phyloP scores from a whole-genome alignment of 2,329 filamentous ascomycete species.

The Colletotrichum endophyticum region DNA sequence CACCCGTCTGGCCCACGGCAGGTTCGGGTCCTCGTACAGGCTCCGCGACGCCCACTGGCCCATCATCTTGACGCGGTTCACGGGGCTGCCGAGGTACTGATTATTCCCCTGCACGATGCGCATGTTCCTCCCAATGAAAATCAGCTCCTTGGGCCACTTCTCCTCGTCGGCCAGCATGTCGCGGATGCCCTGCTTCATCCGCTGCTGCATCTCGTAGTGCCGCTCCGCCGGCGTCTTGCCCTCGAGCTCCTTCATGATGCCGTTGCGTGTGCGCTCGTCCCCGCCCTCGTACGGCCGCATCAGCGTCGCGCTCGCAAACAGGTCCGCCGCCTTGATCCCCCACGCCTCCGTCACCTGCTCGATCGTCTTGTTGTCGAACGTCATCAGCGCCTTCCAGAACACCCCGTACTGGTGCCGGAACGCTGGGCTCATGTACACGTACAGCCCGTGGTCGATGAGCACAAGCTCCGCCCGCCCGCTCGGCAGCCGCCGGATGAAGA shows the following conservation, averaged over 20 bases:
- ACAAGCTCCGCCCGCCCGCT: slow-evolving; percentile 88
- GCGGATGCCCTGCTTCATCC: slow-evolving; percentile 72
- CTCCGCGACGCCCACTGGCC: slow-evolving; percentile 87
- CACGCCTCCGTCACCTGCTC: slow-evolving; percentile 74
- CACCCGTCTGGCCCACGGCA: slow-evolving; percentile 66
- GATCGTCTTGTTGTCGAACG: slow-evolving; percentile 88
- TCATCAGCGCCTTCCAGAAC: slow-evolving; percentile 94
- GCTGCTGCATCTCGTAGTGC: slow-evolving; percentile 87
- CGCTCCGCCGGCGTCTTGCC: slow-evolving; percentile 69
- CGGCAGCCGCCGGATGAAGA: slow-evolving; percentile 88
- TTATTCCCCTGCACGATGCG: slow-evolving; percentile 94
- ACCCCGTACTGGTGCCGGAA: slow-evolving; percentile 86
- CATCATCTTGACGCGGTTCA: slow-evolving; percentile 94
- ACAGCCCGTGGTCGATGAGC: slow-evolving; percentile 95
- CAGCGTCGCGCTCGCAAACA: slow-evolving; percentile 90
- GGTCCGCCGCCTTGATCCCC: slow-evolving; percentile 88
- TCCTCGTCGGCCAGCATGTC: slow-evolving; percentile 82
- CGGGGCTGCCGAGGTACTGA: slow-evolving; percentile 85
- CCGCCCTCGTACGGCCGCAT: slow-evolving; percentile 92
- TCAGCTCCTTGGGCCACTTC: slow-evolving; percentile 87
- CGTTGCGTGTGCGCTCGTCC: slow-evolving; percentile 67
- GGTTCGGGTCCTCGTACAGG: slow-evolving; percentile 74
- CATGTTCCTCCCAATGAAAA: slow-evolving; percentile 91
- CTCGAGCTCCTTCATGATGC: slow-evolving; percentile 69
- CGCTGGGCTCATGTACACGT: slow-evolving; percentile 84